Evolutionary conservation across 495 filamentous ascomycete species (phyloP).

Genomic region (Oidiodendron maius): DNA sequence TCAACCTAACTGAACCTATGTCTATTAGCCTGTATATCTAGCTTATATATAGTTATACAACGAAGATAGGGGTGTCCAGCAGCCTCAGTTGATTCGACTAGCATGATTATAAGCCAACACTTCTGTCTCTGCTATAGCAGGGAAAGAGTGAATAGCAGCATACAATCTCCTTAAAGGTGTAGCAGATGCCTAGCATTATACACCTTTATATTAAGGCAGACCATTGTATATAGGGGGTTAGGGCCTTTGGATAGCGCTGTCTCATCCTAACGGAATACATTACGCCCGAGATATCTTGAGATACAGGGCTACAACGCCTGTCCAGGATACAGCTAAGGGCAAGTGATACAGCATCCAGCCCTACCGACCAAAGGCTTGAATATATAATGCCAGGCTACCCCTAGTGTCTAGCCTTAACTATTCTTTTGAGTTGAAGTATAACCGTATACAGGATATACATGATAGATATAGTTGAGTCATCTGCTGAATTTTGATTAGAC

Average conservation of each 20-base stretch:
- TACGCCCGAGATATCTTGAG: slow-evolving; percentile 6
- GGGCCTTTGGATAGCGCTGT: slow-evolving; percentile 7
- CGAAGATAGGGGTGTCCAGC: slow-evolving; percentile 6
- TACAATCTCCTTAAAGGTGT: no score
- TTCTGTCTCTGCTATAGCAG: slow-evolving; percentile 5
- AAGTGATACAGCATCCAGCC: slow-evolving; percentile 1
- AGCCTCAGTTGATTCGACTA: no score
- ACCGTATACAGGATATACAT: slow-evolving; percentile 5
- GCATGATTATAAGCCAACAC: slow-evolving; percentile 8
- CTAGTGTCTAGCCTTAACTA: not conserved
- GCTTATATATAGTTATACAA: slow-evolving; percentile 8
- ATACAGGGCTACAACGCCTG: not conserved
- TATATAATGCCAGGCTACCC: slow-evolving; percentile 2
- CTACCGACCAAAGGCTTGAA: not conserved
- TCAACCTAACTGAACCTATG: not conserved
- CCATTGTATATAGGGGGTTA: slow-evolving; percentile 8
- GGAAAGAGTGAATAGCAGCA: slow-evolving; percentile 10
- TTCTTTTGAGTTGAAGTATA: not conserved
- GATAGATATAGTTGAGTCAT: slow-evolving; percentile 6
- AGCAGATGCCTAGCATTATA: slow-evolving; percentile 13
- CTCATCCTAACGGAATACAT: slow-evolving; percentile 11
- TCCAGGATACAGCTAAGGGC: no score
- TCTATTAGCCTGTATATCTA: slow-evolving; percentile 7
- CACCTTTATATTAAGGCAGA: slow-evolving; percentile 13
- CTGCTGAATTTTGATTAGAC: slow-evolving; percentile 1